A percentile compares a stretch with the other conserved stretches of the same genome.
Evolutionary conservation across 164 flowering plant species (phyloP).

Genomic region (Dillenia suffruticosa): DNA sequence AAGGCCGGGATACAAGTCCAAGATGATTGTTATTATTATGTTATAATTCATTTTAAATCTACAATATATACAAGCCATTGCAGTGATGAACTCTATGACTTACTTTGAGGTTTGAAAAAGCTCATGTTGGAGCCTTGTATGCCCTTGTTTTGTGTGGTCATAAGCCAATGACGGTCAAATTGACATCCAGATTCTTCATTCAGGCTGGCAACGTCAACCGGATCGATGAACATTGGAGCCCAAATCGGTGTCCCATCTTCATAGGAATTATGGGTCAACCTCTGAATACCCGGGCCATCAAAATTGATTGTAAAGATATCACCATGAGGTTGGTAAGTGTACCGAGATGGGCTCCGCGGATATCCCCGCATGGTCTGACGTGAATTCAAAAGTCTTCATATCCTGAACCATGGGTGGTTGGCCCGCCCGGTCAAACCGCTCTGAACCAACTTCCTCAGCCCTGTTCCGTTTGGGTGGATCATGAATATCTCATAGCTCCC

Average conservation of each 20-base stretch:
- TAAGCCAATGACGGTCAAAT: too few species aligned
- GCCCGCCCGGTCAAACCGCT: conserved; percentile 64
- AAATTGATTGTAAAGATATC: conserved; percentile 56
- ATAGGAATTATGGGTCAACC: conserved; percentile 75
- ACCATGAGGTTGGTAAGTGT: conserved; percentile 86
- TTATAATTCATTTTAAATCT: too few species aligned
- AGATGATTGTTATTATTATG: too few species aligned
- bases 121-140: too few species aligned
- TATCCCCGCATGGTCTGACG: conserved; percentile 72
- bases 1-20: too few species aligned
- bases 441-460: conserved; percentile 51
- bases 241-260: conserved; percentile 94
- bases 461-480: conserved; percentile 80
- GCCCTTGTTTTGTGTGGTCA: too few species aligned
- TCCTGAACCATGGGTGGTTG: conserved; percentile 87
- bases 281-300: conserved; percentile 57
- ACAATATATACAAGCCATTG: too few species aligned
- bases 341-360: conserved; percentile 86
- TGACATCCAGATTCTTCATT: too few species aligned
- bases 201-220: conserved; percentile 30
- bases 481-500: conserved; percentile 61
- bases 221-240: conserved; percentile 44
- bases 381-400: conserved; percentile 54
- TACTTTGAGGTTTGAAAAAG: too few species aligned
- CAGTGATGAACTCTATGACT: too few species aligned